Conservation (phyloP, 2,329 filamentous ascomycete genomes). For the Didymella glomerata region DNA sequence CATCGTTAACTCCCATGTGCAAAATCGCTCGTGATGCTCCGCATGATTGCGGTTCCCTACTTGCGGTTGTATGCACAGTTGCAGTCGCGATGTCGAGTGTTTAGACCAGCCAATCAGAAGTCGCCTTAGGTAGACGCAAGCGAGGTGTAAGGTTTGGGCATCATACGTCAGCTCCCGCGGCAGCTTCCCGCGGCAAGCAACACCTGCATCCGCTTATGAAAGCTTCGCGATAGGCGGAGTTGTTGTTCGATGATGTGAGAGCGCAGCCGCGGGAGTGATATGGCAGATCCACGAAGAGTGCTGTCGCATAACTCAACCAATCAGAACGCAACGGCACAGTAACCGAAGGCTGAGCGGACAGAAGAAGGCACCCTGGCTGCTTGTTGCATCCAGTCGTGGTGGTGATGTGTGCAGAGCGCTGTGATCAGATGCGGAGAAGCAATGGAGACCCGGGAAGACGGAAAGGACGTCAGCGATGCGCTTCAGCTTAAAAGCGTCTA, state of each 20-base stretch:
- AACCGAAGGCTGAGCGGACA: not conserved
- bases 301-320: not conserved
- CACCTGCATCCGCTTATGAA: not conserved
- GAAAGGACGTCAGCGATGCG: not conserved
- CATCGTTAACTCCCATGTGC: not conserved
- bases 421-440: conserved; percentile 10
- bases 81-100: not conserved
- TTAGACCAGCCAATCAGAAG: conserved; percentile 8
- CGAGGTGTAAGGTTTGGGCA: not conserved
- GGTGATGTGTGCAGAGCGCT: not conserved
- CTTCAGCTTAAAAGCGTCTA: conserved; percentile 1
- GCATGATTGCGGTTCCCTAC: not conserved
- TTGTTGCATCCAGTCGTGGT: not conserved
- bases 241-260: conserved; percentile 1
- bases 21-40: not conserved
- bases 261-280: conserved; percentile 11
- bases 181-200: conserved; percentile 14
- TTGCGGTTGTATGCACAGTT: not conserved
- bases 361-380: not conserved
- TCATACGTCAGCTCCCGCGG: conserved; percentile 16
- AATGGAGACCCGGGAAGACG: conserved; percentile 6
- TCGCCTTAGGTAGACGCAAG: not conserved
- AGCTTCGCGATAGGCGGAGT: not conserved
- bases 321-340: not conserved
- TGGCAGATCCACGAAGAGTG: not conserved